phyloP scores from a whole-genome alignment of 129 eudicot genomes.

The Ambrosia trifida region DNA sequence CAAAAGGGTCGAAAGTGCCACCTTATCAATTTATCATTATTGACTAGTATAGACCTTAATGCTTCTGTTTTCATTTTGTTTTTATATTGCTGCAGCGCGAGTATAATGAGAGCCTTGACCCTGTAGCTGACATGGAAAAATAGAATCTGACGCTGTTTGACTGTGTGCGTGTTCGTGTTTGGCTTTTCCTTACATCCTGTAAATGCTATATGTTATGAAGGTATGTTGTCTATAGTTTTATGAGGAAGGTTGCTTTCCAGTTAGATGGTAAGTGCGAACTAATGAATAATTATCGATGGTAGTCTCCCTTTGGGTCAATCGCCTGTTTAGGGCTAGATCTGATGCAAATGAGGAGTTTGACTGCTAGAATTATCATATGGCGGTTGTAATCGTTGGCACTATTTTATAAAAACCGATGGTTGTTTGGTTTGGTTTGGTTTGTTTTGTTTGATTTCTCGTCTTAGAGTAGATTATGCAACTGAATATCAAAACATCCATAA shows the following conservation, averaged over 20 bases:
- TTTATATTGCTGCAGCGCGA: slow-evolving; percentile 49
- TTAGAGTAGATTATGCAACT: background rate
- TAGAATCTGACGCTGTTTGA: slow-evolving; percentile 5
- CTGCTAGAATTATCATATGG: background rate
- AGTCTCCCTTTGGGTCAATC: slow-evolving; percentile 8
- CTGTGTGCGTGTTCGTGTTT: slow-evolving; percentile 24
- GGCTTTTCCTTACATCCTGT: slow-evolving; percentile 28
- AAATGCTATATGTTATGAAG: slow-evolving; percentile 23
- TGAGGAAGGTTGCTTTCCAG: slow-evolving; percentile 21
- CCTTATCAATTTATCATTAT: background rate
- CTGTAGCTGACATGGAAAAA: slow-evolving; percentile 56
- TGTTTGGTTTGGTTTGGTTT: background rate
- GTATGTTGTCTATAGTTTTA: slow-evolving; percentile 15
- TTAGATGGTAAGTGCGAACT: background rate
- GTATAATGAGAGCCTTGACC: slow-evolving; percentile 57
- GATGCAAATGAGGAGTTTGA: slow-evolving; percentile 26
- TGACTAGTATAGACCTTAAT: slow-evolving; percentile 4
- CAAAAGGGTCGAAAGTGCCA: background rate
- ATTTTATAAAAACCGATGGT: background rate
- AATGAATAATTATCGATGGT: slow-evolving; percentile 4
- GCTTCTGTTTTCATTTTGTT: slow-evolving; percentile 4
- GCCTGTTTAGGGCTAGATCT: slow-evolving; percentile 2
- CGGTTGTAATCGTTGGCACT: background rate
- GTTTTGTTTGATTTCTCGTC: background rate
- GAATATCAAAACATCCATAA: background rate